Evolutionary conservation across 208 protist species (phyloP).

Genomic region (Blastocrithidia nonstop): DNA sequence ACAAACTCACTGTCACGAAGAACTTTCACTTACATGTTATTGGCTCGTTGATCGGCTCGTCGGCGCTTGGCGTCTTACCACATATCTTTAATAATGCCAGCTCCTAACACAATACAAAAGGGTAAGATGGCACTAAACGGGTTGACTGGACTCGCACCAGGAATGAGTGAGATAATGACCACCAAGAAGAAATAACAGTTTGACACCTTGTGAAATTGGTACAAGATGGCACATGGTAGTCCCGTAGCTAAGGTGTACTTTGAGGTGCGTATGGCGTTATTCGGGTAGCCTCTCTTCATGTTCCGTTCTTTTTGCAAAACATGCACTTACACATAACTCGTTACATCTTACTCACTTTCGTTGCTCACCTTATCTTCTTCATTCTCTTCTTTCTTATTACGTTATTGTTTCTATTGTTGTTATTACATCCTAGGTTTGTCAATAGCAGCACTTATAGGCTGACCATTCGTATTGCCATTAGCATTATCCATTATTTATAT

Average conservation of each 20-base stretch:
- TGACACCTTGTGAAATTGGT: constrained; percentile 80
- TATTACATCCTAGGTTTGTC: no score
- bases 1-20: constrained; percentile 17
- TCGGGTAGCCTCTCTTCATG: constrained; percentile 14
- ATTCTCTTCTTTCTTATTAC: no score
- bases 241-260: constrained; percentile 43
- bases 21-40: constrained; percentile 24
- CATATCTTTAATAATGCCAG: constrained; percentile 74
- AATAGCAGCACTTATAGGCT: no score
- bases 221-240: constrained; percentile 58
- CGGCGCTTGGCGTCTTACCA: constrained; percentile 75
- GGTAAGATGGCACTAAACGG: constrained; percentile 80
- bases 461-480: no score
- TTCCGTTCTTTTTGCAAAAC: constrained; percentile 38
- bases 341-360: constrained; percentile 4
- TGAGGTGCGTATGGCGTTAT: constrained; percentile 48
- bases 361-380: background rate
- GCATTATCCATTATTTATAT: no score
- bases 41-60: constrained; percentile 35
- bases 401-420: no score
- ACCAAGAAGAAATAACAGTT: constrained; percentile 92
- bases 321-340: constrained; percentile 29
- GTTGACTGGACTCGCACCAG: constrained; percentile 70
- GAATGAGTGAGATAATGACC: constrained; percentile 74
- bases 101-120: constrained; percentile 68